Conservation (phyloP, 345 rosid genomes). For the Eucalyptus shirleyi region DNA sequence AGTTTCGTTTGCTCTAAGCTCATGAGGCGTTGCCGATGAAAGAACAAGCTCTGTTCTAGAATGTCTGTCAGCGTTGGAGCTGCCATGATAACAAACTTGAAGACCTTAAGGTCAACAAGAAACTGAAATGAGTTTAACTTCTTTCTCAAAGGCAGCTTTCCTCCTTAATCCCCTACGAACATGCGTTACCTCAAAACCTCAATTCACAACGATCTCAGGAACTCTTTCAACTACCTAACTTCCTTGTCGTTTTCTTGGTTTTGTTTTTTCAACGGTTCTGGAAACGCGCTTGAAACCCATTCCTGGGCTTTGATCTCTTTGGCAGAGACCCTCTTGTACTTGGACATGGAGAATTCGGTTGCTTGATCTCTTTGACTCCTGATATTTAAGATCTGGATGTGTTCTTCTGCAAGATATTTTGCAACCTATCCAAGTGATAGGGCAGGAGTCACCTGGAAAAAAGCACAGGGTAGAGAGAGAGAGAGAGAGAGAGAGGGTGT, state of each 20-base stretch:
- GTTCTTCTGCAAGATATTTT: neutral
- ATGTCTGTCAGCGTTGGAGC: neutral
- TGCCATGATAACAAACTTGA: neutral
- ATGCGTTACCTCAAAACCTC: neutral
- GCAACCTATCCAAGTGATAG: neutral
- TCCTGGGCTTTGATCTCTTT: neutral
- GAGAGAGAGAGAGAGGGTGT: neutral
- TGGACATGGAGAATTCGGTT: neutral
- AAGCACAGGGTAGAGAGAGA: neutral
- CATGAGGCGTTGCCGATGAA: neutral
- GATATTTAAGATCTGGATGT: neutral
- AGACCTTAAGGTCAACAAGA: neutral
- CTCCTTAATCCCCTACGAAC: neutral
- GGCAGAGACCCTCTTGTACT: neutral
- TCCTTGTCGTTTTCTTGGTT: neutral
- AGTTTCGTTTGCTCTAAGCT: neutral
- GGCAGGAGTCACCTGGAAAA: neutral
- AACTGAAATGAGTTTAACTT: neutral
- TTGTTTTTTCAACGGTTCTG: neutral
- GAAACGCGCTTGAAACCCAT: neutral
- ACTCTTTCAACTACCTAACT: neutral
- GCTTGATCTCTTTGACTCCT: neutral
- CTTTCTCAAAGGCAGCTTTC: neutral
- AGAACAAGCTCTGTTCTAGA: neutral
- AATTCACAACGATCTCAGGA: neutral